Evolutionary conservation across 139 green algal species (phyloP), one percentile per base, ranked within the genome.

Genomic region (Nannochloris sp.): DNA sequence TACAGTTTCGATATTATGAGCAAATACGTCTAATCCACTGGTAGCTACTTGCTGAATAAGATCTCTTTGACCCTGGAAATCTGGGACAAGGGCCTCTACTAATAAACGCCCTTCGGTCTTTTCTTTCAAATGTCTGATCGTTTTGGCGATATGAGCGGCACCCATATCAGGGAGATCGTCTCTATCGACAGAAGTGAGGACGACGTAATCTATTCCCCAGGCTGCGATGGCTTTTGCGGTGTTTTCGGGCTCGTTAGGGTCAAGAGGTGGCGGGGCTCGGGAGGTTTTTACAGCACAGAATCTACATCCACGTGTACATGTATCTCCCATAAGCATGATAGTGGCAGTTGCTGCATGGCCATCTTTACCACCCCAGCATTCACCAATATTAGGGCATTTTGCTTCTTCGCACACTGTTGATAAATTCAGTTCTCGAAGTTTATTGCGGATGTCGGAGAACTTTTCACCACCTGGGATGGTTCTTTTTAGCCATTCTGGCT

Each of bases 401-500:
- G 88, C 89, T 71, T 95, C 87, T 67, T 96, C 86, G 71, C 89
- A 96, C 35, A 96, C 88, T 14, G 91, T 97, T 15, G 82, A 70
- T 8, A 97, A 82, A 56, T 89, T 87, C 30, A 97, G 78, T 75
- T 97, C 88, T 0, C 94, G 80, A 59, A 99, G 81, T 83, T 96
- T 95, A 30, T 61, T 45, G 68, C 95, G 96, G 72, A 97, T 97
- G 8, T 66, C 56, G 9, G 57, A 66, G 58, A 78, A 86, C 42
- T 95, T 95, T 3, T 95, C 90, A 2, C 91, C 92, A 0, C 86
- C 88, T 4, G 91, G 93, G 10, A 98, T 51, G 19, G 81, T 56
- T 4, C 86, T 80, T 81, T 98, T 99, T 65, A 99, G 87, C 95
- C 95, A 99, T 61, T 97, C 90, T 0, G 95, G 95, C 84, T 99